Evolutionary conservation across 495 filamentous ascomycete genomes (phyloP).

Genomic region (Schizothecium vesticola): DNA sequence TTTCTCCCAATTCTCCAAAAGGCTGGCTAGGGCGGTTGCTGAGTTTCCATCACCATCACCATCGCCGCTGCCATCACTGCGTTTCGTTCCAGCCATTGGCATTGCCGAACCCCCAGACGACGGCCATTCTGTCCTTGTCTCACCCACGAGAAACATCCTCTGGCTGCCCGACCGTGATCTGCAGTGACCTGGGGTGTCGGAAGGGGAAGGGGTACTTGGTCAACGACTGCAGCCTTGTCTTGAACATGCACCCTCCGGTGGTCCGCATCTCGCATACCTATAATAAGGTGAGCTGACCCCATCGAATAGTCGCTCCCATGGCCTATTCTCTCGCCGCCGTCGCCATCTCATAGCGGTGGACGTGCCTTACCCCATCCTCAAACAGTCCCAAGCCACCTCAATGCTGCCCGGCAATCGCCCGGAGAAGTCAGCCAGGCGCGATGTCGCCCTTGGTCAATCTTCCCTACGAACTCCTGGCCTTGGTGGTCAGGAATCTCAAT

Average conservation of each 20-base stretch:
- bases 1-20: background rate
- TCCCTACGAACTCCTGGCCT: slow-evolving; percentile 61
- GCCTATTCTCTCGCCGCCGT: background rate
- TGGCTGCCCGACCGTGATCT: background rate
- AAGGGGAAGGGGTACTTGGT: background rate
- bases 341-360: background rate
- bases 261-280: background rate
- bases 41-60: background rate
- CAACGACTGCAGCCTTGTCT: background rate
- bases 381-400: background rate
- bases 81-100: background rate
- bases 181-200: background rate
- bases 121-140: background rate
- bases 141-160: background rate
- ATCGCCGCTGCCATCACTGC: background rate
- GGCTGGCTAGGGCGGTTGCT: background rate
- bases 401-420: slow-evolving; percentile 10
- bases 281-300: background rate
- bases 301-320: background rate
- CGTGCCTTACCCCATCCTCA: background rate
- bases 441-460: slow-evolving; percentile 32
- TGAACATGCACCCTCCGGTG: background rate
- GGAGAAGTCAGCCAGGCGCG: slow-evolving; percentile 4
- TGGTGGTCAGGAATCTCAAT: slow-evolving; percentile 51
- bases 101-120: background rate